These are phyloP conservation scores for Phoma sp. DNA, from an alignment of 2,329 filamentous ascomycete species.

Conservation along the genomic window DNA sequence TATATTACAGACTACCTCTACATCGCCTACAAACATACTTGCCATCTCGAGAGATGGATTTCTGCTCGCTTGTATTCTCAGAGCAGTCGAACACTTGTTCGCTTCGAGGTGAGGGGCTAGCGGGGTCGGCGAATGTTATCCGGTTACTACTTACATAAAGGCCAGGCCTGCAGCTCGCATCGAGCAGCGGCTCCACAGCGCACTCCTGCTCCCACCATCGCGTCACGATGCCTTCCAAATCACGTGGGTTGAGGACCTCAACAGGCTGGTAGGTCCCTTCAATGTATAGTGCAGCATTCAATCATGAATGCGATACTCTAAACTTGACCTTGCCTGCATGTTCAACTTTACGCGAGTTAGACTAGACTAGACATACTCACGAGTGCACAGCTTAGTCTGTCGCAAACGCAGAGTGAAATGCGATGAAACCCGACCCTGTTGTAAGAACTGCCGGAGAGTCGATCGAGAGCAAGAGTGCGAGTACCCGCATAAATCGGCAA, in stretches of 20 bases:
- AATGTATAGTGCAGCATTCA: neutral
- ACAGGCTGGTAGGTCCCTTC: constrained; percentile 49
- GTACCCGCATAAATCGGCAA: constrained; percentile 34
- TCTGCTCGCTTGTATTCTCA: no score
- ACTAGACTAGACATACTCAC: constrained; percentile 9
- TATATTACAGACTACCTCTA: no score
- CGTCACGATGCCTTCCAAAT: constrained; percentile 47
- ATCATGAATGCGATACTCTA: neutral
- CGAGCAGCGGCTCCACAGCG: constrained; percentile 1
- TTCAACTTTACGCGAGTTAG: neutral
- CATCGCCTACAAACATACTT: no score
- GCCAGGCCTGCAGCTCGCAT: constrained; percentile 9
- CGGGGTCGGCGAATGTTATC: constrained; percentile 11
- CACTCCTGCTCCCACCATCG: constrained; percentile 9
- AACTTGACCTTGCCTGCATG: neutral
- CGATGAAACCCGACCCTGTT: constrained; percentile 54
- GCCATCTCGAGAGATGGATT: no score
- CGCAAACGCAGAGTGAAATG: constrained; percentile 58
- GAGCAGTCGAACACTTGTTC: neutral
- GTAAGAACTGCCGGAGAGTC: constrained; percentile 52
- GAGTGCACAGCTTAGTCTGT: constrained; percentile 48
- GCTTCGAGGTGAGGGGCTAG: constrained; percentile 10
- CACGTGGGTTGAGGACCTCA: constrained; percentile 51
- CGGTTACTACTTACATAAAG: constrained; percentile 10
- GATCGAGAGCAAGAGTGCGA: constrained; percentile 50